Base-by-base conservation (phyloP, 371 early-diverging fungal species). In the Conidiobolus incongruus region DNA sequence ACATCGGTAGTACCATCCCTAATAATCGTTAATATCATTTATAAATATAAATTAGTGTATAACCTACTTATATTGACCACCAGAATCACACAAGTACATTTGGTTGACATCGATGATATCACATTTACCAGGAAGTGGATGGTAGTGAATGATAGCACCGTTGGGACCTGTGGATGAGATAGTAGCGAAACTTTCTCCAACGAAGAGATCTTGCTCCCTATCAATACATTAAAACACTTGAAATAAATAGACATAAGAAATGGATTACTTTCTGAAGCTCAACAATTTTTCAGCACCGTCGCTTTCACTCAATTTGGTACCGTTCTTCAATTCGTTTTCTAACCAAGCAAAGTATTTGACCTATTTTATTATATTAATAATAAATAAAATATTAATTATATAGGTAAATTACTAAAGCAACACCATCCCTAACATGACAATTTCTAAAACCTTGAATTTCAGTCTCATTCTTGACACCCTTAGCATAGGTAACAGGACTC, bases 111-210 rank as follows among this genome's bases (percentile, higher is more conserved):
- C 62, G 45, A 93, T 71, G 10, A 52, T 47, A 26, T 69, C 66
- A 44, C 80, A 81, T 11, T 62, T 64, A 6, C 66, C 84, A 43
- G 69, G 70, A 44, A 76, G 69, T 11, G 98, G 93, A 54, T 76
- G 75, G 70, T 99, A 98, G 59, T 99, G 99, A 52, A 99, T 94
- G 50, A 98, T 90, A 29, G 98, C 95, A 2, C 88, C 98, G 52
- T 98, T 98, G 20, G 89, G 57, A 1, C 98, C 98, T 4, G 81
- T 81, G 1, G 84, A 77, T 1, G 93, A 90, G 49, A 99, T 98
- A 13, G 99, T 97, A 52, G 85, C 93, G 52, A 99, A 99, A 35
- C 90, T 89, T 15, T 90, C 75, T 0, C 88, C 88, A 24, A 88
- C 79, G 57, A 80, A 84, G 49, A 74, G 58, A 19, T 54, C 52